Conservation (phyloP, 1,284 basidiomycete genomes). For the Ganoderma meredithae region DNA sequence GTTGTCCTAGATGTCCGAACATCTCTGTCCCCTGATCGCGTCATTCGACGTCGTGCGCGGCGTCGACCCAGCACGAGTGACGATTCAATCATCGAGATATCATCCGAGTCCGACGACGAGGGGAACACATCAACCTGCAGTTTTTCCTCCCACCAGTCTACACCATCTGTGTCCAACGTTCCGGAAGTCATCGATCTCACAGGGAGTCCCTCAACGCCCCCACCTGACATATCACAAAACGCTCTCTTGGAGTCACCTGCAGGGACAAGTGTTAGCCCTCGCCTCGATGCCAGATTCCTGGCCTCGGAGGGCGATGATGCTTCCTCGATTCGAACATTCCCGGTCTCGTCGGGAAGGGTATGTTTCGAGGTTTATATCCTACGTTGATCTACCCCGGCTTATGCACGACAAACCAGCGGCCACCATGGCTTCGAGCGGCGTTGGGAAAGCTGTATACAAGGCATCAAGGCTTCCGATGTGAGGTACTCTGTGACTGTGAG, state of each 20-base stretch:
- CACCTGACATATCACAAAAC: not conserved
- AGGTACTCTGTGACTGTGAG: too few species aligned
- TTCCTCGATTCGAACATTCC: not conserved
- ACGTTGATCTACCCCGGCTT: too few species aligned
- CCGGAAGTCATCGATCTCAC: constrained; percentile 4
- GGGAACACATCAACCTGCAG: not conserved
- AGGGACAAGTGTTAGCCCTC: not conserved
- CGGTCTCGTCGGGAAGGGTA: not conserved
- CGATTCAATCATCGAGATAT: constrained; percentile 5
- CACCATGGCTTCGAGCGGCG: constrained; percentile 12
- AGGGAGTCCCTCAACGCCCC: not conserved
- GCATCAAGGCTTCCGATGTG: not conserved
- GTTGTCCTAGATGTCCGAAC: constrained; percentile 10
- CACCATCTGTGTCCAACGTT: not conserved
- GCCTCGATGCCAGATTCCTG: not conserved
- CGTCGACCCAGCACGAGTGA: not conserved
- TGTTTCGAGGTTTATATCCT: not conserved
- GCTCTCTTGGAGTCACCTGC: not conserved
- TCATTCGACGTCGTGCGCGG: constrained; percentile 12
- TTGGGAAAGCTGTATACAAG: not conserved
- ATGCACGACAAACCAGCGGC: not conserved
- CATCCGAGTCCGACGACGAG: constrained; percentile 14
- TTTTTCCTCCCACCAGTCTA: not conserved
- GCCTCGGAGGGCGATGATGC: not conserved
- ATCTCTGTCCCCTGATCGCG: constrained; percentile 11